Evolutionary conservation across 73 alveolate species (phyloP), one percentile per base, ranked within the genome.

Genomic region (Breviolum minutum): DNA sequence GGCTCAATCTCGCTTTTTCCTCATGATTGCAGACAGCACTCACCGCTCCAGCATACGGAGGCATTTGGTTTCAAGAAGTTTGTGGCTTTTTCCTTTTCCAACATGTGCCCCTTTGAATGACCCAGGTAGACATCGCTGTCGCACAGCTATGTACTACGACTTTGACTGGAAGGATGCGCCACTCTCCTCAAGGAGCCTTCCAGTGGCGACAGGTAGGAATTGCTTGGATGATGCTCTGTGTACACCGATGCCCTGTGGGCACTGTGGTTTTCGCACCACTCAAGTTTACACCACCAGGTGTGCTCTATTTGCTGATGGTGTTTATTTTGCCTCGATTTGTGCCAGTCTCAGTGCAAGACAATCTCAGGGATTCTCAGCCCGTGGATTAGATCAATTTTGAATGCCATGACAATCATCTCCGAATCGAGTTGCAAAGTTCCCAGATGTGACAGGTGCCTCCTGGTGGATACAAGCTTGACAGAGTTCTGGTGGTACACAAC

Each of bases 151-250:
- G 98, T 92, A 92, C 90, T 92, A 74, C 68, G 98, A 92, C 81
- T 92, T 92, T 22, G 98, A 92, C 40, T 92, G 98, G 98, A 92
- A 73, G 26, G 80, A 92, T 74, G 98, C 98, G 4, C 91, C 98
- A 27, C 90, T 92, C 79, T 73, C 98, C 48, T 92, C 98, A 40
- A 29, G 87, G 81, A 92, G 91, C 98, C 40, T 63, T 54, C 98
- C 98, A 61, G 98, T 92, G 64, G 84, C 76, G 32, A 63, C 98
- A 62, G 91, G 98, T 30, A 22, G 24, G 27, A 13, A 24, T 40
- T 40, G 54, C 5, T 2, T 40, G 54, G 54, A 40, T 40, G 54
- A 0, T 40, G 5, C 54, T 40, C 54, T 40, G 54, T 40, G 54
- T 40, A 40, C 54, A 40, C 54, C 54, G 3, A 40, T 40, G 54